phyloP scores from a whole-genome alignment of 1,139 yeast species.

The Blastobotrys aristatus region DNA sequence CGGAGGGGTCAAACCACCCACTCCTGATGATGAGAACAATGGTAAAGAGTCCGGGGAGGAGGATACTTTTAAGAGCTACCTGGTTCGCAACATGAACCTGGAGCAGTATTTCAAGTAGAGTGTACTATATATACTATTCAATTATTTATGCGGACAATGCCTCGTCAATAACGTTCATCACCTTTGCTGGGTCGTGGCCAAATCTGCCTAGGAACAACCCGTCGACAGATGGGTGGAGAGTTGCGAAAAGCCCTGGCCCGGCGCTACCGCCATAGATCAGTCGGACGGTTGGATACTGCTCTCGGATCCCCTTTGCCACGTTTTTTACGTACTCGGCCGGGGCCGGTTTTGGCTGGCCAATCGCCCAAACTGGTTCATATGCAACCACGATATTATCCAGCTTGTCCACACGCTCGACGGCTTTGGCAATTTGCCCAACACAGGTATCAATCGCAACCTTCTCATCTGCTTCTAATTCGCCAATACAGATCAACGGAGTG shows the following conservation, averaged over 20 bases:
- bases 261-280: slow-evolving; percentile 32
- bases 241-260: slow-evolving; percentile 26
- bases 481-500: slow-evolving; percentile 80
- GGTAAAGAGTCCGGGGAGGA: slow-evolving; percentile 9
- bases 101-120: slow-evolving; percentile 20
- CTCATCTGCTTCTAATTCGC: slow-evolving; percentile 82
- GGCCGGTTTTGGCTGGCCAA: slow-evolving; percentile 50
- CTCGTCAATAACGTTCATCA: slow-evolving; percentile 23
- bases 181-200: slow-evolving; percentile 26
- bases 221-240: slow-evolving; percentile 24
- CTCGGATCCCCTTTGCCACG: slow-evolving; percentile 24
- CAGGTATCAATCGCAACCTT: slow-evolving; percentile 66
- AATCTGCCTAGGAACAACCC: slow-evolving; percentile 30
- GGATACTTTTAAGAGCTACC: slow-evolving; percentile 21
- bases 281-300: slow-evolving; percentile 11
- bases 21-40: not conserved
- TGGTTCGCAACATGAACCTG: slow-evolving; percentile 24
- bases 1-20: not conserved
- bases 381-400: slow-evolving; percentile 61
- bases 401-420: slow-evolving; percentile 49
- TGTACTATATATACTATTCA: not conserved
- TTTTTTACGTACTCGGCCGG: slow-evolving; percentile 24
- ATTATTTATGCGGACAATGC: slow-evolving; percentile 13
- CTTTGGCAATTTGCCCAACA: slow-evolving; percentile 66
- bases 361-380: slow-evolving; percentile 96